These are phyloP conservation scores for Malassezia vespertilionis DNA, from an alignment of 1,284 basidiomycete genomes.

Conservation along the genomic window DNA sequence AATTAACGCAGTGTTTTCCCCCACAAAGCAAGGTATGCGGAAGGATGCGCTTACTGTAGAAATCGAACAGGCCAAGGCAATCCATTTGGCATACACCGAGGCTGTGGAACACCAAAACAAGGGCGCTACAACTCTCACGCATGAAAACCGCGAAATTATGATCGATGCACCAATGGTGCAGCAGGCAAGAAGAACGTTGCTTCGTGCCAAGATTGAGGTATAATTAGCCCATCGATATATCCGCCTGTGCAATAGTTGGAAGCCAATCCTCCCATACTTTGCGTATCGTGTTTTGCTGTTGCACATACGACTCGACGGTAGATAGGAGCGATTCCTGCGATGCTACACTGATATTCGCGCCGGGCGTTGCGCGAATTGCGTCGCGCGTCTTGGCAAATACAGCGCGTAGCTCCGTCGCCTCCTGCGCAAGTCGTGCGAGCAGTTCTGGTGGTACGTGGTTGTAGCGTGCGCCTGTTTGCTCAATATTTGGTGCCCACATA, in stretches of 20 bases:
- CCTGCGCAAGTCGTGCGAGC: constrained; percentile 6
- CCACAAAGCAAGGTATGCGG: constrained; percentile 58
- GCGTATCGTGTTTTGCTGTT: background rate
- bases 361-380: constrained; percentile 8
- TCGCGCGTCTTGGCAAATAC: constrained; percentile 1
- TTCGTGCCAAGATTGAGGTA: constrained; percentile 15
- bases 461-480: background rate
- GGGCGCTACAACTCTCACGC: constrained; percentile 59
- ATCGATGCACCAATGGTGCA: constrained; percentile 59
- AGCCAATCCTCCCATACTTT: background rate
- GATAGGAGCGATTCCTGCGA: background rate
- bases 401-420: constrained; percentile 2
- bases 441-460: background rate
- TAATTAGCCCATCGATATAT: background rate
- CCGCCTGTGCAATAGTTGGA: background rate
- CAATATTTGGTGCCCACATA: constrained; percentile 3
- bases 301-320: constrained; percentile 1
- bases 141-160: constrained; percentile 51
- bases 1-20: constrained; percentile 68
- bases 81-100: constrained; percentile 51
- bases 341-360: constrained; percentile 6
- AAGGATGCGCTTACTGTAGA: constrained; percentile 52
- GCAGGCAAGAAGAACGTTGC: constrained; percentile 58
- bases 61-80: constrained; percentile 64
- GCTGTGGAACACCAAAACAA: constrained; percentile 48